These are phyloP conservation scores for Mycena indigotica DNA, from an alignment of 768 basidiomycete genomes.

Conservation along the genomic window DNA sequence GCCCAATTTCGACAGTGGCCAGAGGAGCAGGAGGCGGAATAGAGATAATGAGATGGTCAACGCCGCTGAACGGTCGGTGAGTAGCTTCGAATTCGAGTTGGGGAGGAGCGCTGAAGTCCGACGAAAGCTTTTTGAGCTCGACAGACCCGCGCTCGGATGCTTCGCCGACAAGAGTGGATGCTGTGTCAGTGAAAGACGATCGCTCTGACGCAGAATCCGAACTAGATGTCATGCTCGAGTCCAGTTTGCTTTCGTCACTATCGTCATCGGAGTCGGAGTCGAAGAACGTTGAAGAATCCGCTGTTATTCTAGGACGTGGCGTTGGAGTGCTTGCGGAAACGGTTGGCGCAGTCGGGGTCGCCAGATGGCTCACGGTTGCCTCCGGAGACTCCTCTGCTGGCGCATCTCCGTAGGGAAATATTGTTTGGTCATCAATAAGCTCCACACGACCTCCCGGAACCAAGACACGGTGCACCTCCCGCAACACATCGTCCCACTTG, in stretches of 20 bases:
- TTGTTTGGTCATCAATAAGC: constrained; percentile 70
- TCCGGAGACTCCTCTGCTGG: constrained; percentile 21
- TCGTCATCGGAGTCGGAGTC: constrained; percentile 19
- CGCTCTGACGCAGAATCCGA: constrained; percentile 15
- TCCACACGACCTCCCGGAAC: constrained; percentile 65
- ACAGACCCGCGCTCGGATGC: constrained; percentile 20
- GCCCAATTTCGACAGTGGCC: constrained; percentile 7
- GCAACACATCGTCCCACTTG: constrained; percentile 60
- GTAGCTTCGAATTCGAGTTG: constrained; percentile 13
- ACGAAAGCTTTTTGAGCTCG: constrained; percentile 9
- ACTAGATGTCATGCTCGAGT: background rate
- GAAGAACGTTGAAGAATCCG: constrained; percentile 18
- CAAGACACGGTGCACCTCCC: constrained; percentile 66
- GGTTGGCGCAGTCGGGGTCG: background rate
- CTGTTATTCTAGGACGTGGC: constrained; percentile 15
- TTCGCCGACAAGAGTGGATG: constrained; percentile 19
- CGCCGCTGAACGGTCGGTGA: constrained; percentile 18
- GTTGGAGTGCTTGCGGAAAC: constrained; percentile 15
- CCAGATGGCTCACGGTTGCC: background rate
- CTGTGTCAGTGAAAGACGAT: constrained; percentile 19
- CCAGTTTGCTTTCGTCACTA: constrained; percentile 2
- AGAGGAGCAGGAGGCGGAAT: constrained; percentile 16
- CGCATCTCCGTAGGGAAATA: constrained; percentile 58
- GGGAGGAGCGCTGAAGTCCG: background rate
- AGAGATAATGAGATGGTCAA: constrained; percentile 21